Percentiles rank a stretch among this genome's conserved stretches.
phyloP scores from a whole-genome alignment of 768 basidiomycete genomes.

The Tephrocybe rancida region DNA sequence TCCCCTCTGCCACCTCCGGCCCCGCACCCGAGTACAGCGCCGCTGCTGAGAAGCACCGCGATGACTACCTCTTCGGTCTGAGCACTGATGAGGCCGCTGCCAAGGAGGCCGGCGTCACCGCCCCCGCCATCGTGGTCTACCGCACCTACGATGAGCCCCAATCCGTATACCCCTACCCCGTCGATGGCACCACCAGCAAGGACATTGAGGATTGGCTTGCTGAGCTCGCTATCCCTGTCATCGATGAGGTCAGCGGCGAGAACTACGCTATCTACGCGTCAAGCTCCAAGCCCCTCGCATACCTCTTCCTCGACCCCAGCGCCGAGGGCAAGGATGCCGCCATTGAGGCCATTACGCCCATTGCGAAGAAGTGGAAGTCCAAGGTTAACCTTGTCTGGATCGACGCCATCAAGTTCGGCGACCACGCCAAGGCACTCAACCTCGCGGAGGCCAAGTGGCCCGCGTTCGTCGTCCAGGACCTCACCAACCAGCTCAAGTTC shows the following conservation, averaged over 20 bases:
- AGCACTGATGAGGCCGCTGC: slow-evolving; percentile 71
- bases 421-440: slow-evolving; percentile 95
- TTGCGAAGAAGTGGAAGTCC: slow-evolving; percentile 81
- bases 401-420: slow-evolving; percentile 91
- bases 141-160: slow-evolving; percentile 88
- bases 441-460: slow-evolving; percentile 88
- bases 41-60: slow-evolving; percentile 85
- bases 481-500: slow-evolving; percentile 85
- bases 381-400: slow-evolving; percentile 98
- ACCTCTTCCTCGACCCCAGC: slow-evolving; percentile 89
- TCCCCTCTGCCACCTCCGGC: slow-evolving; percentile 69
- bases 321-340: slow-evolving; percentile 63
- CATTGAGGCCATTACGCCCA: slow-evolving; percentile 68
- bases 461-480: slow-evolving; percentile 89
- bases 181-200: slow-evolving; percentile 53
- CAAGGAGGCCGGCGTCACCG: slow-evolving; percentile 69
- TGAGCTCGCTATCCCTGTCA: slow-evolving; percentile 81
- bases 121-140: slow-evolving; percentile 90
- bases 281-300: slow-evolving; percentile 87
- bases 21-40: slow-evolving; percentile 76
- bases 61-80: slow-evolving; percentile 91
- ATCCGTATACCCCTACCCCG: slow-evolving; percentile 66
- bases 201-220: slow-evolving; percentile 79
- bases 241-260: slow-evolving; percentile 93
- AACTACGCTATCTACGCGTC: slow-evolving; percentile 87